These are phyloP conservation scores for Agaricus subrufescens DNA, from an alignment of 768 basidiomycete genomes.

Conservation along the genomic window DNA sequence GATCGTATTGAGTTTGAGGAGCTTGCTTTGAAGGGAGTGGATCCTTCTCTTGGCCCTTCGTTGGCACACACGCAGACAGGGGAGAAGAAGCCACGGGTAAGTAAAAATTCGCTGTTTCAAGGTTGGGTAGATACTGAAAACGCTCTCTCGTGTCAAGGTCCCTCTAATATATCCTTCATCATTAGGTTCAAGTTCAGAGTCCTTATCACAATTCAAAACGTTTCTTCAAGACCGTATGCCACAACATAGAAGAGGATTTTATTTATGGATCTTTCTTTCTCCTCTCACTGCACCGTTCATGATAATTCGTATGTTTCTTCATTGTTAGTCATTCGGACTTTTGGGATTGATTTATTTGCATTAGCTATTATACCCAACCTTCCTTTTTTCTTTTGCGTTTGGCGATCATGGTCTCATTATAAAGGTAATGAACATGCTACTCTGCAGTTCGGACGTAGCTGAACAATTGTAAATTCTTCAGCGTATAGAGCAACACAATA, in stretches of 20 bases:
- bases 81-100: conserved; percentile 7
- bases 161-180: conserved; percentile 58
- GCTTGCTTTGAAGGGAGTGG: conserved; percentile 65
- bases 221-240: conserved; percentile 55
- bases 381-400: conserved; percentile 81
- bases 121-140: neutral
- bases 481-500: conserved; percentile 71
- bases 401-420: conserved; percentile 85
- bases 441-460: neutral
- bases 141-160: conserved; percentile 37
- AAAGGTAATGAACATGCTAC: conserved; percentile 40
- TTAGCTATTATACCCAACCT: conserved; percentile 78
- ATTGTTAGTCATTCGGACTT: neutral
- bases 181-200: conserved; percentile 26
- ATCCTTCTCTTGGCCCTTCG: conserved; percentile 64
- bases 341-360: neutral
- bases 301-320: conserved; percentile 60
- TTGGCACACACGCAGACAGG: conserved; percentile 23
- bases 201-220: conserved; percentile 42
- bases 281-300: conserved; percentile 76
- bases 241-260: conserved; percentile 62
- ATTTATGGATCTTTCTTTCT: conserved; percentile 57
- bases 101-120: neutral
- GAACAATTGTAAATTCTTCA: conserved; percentile 18
- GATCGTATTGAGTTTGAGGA: conserved; percentile 81